These are phyloP conservation scores for Parachaetomium inaequale DNA, from an alignment of 495 filamentous ascomycete species.

Conservation along the genomic window DNA sequence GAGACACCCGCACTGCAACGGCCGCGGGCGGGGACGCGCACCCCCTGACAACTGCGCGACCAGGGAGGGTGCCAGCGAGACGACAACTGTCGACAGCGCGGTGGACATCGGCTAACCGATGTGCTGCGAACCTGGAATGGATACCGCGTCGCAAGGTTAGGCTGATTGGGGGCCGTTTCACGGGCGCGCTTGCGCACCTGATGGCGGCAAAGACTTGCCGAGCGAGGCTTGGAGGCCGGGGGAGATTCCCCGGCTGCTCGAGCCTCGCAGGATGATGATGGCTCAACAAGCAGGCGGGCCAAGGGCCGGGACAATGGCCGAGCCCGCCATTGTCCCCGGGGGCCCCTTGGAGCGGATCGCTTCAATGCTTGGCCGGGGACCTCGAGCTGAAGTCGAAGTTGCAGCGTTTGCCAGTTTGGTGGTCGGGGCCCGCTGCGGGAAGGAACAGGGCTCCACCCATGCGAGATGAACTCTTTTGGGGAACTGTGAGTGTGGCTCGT, in stretches of 20 bases:
- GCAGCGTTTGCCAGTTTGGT: neutral
- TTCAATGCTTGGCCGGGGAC: neutral
- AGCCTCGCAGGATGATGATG: neutral
- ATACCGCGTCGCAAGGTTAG: neutral
- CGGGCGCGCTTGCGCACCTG: neutral
- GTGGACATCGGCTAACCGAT: too few relatives aligned
- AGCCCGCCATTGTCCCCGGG: neutral
- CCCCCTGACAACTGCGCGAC: too few relatives aligned
- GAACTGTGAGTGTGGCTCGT: neutral
- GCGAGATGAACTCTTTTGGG: neutral
- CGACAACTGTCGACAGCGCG: neutral
- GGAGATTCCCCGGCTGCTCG: neutral
- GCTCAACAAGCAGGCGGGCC: conserved; percentile 7
- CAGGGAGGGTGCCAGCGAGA: too few relatives aligned
- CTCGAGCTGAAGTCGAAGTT: neutral
- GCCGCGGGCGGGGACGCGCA: neutral
- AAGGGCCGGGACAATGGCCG: neutral
- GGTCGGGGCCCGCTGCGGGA: neutral
- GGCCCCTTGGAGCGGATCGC: neutral
- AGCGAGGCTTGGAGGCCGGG: neutral
- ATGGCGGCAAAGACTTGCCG: neutral
- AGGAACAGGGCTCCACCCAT: neutral
- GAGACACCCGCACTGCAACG: neutral
- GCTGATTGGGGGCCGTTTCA: conserved; percentile 1
- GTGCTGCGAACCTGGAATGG: too few relatives aligned